phyloP scores from a whole-genome alignment of 78 protist genomes.

The Pelomyxa schiedti region DNA sequence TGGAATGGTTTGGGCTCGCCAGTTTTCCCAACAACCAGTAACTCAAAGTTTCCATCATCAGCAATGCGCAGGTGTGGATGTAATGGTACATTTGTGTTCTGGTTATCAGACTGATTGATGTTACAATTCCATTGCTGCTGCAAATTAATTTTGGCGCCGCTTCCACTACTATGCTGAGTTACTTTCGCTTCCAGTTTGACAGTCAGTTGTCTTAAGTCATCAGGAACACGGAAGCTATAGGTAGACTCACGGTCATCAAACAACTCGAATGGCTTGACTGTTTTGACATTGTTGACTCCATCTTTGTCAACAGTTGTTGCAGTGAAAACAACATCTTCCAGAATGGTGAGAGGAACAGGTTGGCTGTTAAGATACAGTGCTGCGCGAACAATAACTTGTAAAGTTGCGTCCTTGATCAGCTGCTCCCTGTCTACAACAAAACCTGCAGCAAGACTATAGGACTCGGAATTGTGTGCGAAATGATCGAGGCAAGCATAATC shows the following conservation, averaged over 20 bases:
- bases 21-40: too few relatives aligned
- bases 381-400: not conserved
- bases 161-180: too few relatives aligned
- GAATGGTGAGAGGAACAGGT: not conserved
- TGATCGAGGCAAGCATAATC: not conserved
- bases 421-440: not conserved
- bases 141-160: too few relatives aligned
- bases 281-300: not conserved
- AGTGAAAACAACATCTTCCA: not conserved
- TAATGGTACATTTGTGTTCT: too few relatives aligned
- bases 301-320: not conserved
- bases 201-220: not conserved
- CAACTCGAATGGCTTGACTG: not conserved
- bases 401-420: not conserved
- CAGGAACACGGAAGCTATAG: not conserved
- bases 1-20: too few relatives aligned
- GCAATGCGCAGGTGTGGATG: too few relatives aligned
- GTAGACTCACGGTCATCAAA: not conserved
- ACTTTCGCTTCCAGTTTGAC: too few relatives aligned
- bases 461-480: not conserved
- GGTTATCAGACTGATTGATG: too few relatives aligned
- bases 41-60: too few relatives aligned
- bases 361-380: not conserved
- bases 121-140: too few relatives aligned
- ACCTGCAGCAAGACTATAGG: not conserved